Conservation (phyloP, 345 rosid species). For the Euphorbia peplus region DNA sequence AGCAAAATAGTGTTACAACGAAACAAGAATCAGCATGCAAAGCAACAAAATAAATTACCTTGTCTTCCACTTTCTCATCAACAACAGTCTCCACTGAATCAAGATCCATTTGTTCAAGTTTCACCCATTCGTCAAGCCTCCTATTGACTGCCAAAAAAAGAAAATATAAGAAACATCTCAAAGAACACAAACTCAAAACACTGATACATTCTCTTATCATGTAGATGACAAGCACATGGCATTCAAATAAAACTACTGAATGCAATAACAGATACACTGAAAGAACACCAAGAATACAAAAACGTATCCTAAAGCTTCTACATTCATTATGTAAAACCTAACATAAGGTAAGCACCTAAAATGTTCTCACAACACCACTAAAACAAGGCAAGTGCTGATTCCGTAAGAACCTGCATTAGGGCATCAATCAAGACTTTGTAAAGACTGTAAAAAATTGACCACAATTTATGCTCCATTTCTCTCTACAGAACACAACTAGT, state of each 20-base stretch:
- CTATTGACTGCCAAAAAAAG: constrained; percentile 62
- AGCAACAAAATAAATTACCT: constrained; percentile 42
- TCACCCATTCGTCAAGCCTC: constrained; percentile 98
- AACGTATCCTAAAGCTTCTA: neutral
- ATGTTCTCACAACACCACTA: neutral
- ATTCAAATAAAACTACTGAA: neutral
- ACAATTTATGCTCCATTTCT: too few species aligned
- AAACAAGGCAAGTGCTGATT: neutral
- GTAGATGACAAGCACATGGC: neutral
- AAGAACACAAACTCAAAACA: neutral
- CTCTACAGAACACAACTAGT: too few species aligned
- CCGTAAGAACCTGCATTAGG: neutral
- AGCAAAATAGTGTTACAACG: too few species aligned
- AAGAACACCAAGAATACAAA: neutral
- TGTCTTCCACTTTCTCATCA: constrained; percentile 96
- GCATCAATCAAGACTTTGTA: neutral
- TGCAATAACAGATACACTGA: neutral
- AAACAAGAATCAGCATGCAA: too few species aligned
- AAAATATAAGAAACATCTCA: neutral
- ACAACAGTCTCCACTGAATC: constrained; percentile 86
- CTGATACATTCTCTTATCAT: neutral
- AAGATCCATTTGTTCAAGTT: constrained; percentile 88
- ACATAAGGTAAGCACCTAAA: neutral
- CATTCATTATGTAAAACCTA: neutral
- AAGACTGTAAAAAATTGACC: too few species aligned